Evolutionary conservation across 2,329 filamentous ascomycete genomes (phyloP), one percentile per base, ranked within the genome.

Genomic region (Colletotrichum sp.): DNA sequence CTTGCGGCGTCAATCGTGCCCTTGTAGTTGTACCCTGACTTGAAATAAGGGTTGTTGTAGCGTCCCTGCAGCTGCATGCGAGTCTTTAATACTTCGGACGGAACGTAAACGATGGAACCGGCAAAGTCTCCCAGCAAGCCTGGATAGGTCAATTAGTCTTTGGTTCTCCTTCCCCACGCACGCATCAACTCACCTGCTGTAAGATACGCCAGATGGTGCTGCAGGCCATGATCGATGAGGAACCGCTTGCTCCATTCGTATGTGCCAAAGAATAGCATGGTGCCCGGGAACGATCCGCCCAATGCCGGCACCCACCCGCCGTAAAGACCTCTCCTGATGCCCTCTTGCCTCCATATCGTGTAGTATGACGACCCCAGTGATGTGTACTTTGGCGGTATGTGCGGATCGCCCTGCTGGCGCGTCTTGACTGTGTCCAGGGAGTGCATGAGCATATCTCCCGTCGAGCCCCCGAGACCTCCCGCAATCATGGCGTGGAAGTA

Each of bases 381-480:
- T 13, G 94, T 94, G 86, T 99, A 99, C 86, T 95, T 98, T 2
- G 97, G 94, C 26, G 97, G 97, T 76, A 98, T 91, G 83, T 97
- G 94, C 59, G 96, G 96, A 82, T 98, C 97, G 81, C 96, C 97
- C 86, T 99, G 97, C 84, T 99, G 97, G 79, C 97, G 92, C 62
- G 97, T 99, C 87, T 99, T 99, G 81, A 99, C 97, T 1, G 97
- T 99, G 85, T 99, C 97, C 81, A 99, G 91, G 61, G 96, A 98
- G 87, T 99, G 97, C 97, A 99, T 99, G 79, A 99, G 88, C 90
- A 99, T 94, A 85, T 99, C 97, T 74, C 97, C 97, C 71, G 94
- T 97, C 18, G 95, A 96, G 69, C 97, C 97, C 81, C 97, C 97
- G 69, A 97, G 88, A 75, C 96, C 97, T 81, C 97, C 97, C 38